Evolutionary conservation across 129 eudicot species (phyloP), one percentile per base, ranked within the genome.

Genomic region (Helianthus tuberosus): DNA sequence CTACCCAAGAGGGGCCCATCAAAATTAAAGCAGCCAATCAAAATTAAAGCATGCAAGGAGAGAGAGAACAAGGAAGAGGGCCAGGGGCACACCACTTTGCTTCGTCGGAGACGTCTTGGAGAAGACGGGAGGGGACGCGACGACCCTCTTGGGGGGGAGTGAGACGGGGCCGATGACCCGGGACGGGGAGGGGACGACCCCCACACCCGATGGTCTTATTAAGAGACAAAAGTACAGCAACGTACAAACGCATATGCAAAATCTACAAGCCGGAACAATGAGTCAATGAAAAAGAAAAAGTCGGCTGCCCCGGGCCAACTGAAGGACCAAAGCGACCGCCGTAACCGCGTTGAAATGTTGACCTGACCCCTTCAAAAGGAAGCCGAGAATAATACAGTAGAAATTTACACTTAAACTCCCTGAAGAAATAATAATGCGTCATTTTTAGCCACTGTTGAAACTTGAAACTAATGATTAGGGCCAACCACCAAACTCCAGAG

Each of bases 381-480:
- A n/a, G n/a, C n/a, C n/a, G n/a, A n/a, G n/a, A n/a, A n/a, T n/a
- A n/a, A n/a, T n/a, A n/a, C n/a, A n/a, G 78, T 53, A 6, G 38
- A 43, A 63, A 14, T 14, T 79, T 72, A 72, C 83, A 43, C 3
- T 8, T 54, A 51, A 46, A 72, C 47, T 77, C 82, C 83, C 58
- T 79, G 73, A 13, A 64, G 44, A 76, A 52, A 43, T 25, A 14
- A 3, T 27, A 78, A 78, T 12, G 68, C 69, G 81, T 70, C 76
- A 57, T 51, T 61, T 77, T 69, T 71, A 49, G 65, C 58, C 73
- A 63, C 53, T 44, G 73, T 64, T 64, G 82, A 78, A 78, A 64
- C 63, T 64, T 64, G 82, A 78, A 78, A 64, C 63, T 64, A 79
- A 72, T 79, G 68, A 79, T 79, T 64, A 65, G 73, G 5, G 78